Evolutionary conservation across 148 eudicot species (phyloP).

Genomic region (Talinum fruticosum): DNA sequence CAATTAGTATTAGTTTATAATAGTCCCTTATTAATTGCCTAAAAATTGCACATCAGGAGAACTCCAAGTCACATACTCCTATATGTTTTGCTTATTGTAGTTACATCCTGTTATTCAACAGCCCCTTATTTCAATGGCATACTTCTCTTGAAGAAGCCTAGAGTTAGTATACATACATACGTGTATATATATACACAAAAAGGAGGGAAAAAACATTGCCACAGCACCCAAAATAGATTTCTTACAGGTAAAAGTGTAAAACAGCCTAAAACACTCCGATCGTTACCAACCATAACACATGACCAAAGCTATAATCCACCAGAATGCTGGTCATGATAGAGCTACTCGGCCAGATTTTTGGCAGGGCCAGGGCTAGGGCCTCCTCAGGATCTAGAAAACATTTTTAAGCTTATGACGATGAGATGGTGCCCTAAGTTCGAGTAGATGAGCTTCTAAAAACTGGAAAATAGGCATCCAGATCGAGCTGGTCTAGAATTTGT

Average conservation of each 20-base stretch:
- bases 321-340: not conserved
- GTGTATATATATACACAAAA: slow-evolving; percentile 12
- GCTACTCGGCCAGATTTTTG: not conserved
- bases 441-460: slow-evolving; percentile 40
- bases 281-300: not conserved
- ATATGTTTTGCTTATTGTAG: too few species aligned
- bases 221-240: too few species aligned
- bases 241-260: too few species aligned
- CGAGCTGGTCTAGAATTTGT: slow-evolving; percentile 72
- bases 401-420: not conserved
- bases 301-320: not conserved
- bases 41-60: too few species aligned
- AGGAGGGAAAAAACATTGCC: not conserved
- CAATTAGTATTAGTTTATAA: too few species aligned
- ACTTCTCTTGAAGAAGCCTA: not conserved
- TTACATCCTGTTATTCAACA: too few species aligned
- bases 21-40: too few species aligned
- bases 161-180: too few species aligned
- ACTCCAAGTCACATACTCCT: too few species aligned
- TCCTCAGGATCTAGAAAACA: too few species aligned
- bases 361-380: not conserved
- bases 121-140: not conserved
- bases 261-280: not conserved
- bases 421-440: not conserved
- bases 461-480: slow-evolving; percentile 74